These are phyloP conservation scores for Neobulgaria alba DNA, from an alignment of 2,329 filamentous ascomycete genomes.

Conservation along the genomic window DNA sequence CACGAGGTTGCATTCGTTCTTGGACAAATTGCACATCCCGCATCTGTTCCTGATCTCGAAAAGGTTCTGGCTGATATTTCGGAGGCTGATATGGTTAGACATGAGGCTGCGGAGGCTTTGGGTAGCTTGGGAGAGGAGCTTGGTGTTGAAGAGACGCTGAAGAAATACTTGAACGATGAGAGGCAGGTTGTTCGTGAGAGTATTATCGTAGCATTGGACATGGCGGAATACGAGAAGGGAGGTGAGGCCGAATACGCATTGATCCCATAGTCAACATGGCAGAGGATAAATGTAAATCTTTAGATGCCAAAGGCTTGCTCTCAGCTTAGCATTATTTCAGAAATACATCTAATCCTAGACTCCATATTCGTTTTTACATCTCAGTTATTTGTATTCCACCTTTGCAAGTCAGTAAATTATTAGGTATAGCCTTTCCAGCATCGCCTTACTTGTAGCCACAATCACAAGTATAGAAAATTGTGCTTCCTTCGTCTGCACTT, in stretches of 20 bases:
- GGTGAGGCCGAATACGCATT: constrained; percentile 87
- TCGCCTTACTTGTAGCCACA: constrained; percentile 69
- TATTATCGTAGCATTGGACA: constrained; percentile 89
- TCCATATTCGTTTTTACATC: constrained; percentile 3
- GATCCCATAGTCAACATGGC: constrained; percentile 53
- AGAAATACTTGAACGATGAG: constrained; percentile 76
- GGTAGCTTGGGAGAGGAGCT: constrained; percentile 90
- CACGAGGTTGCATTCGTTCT: constrained; percentile 99
- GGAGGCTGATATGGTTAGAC: constrained; percentile 92
- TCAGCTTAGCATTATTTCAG: neutral
- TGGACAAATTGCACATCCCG: constrained; percentile 88
- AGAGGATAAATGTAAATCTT: constrained; percentile 8
- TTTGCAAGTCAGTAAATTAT: constrained; percentile 11
- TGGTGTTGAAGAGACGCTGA: constrained; percentile 80
- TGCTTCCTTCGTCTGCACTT: constrained; percentile 90
- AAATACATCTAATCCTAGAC: neutral
- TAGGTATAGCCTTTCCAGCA: neutral
- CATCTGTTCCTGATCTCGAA: constrained; percentile 86
- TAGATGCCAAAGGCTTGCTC: constrained; percentile 26
- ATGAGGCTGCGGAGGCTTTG: constrained; percentile 93
- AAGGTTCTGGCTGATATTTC: constrained; percentile 67
- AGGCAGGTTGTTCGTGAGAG: constrained; percentile 93
- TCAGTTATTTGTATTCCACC: constrained; percentile 33
- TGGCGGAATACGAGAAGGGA: constrained; percentile 93
- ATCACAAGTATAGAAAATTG: constrained; percentile 81